Evolutionary conservation across 148 eudicot species (phyloP), one percentile per base, ranked within the genome.

Genomic region (Camellia lanceoleosa): DNA sequence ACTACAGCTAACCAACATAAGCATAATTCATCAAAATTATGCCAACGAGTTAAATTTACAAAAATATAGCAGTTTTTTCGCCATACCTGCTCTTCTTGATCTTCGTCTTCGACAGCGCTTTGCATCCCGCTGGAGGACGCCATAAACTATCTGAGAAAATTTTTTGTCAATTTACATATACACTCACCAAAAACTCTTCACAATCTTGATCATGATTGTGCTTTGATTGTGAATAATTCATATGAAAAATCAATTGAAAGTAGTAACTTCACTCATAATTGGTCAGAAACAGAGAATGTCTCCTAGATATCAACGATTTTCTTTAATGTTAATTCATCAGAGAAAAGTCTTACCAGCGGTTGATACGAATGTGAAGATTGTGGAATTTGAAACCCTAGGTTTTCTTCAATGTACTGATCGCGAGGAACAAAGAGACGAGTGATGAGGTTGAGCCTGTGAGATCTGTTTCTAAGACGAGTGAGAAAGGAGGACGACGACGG

Each of bases 81-180:
- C 51, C 68, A n/a, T 23, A 76, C 92, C 90, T 88, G 89, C 51
- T 86, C 84, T 61, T 87, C 87, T 74, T 85, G 87, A 64, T 73
- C 80, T 73, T 86, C 85, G 73, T 88, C 93, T 58, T 88, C 89
- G 13, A 68, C 80, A 43, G 54, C 71, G 54, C 60, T 20, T 80
- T 83, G 77, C 78, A 78, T 79, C 68, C 58, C 78, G 68, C 82
- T 75, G 16, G 80, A 68, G 52, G 85, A 83, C 64, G 83, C 79
- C 83, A 83, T 80, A 80, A 51, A 65, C 8, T 74, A 65, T n/a
- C 79, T 77, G 75, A 60, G 15, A 59, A 58, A 23, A 51, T 1
- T 20, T 30, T 30, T 30, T 19, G 74, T 49, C 74, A 51, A 71
- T 19, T 12, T 9, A 51, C 74, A 51, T 5, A 9, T 2, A 46